phyloP scores from a whole-genome alignment of 768 basidiomycete genomes.

The Scleroderma citrinum region DNA sequence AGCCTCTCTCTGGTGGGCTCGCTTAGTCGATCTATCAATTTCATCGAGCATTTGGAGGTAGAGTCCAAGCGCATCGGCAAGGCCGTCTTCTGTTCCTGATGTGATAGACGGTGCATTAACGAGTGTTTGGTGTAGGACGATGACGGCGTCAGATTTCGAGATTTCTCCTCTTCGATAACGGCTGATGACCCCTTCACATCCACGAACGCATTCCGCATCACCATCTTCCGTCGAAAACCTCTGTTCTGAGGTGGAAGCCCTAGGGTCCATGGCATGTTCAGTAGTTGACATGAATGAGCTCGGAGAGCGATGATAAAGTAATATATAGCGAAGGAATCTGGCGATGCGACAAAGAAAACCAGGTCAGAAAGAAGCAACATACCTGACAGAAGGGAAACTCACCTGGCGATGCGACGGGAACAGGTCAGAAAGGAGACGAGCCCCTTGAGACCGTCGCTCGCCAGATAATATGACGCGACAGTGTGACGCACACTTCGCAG shows the following conservation, averaged over 20 bases:
- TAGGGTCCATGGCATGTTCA: no score
- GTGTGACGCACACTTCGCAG: neutral
- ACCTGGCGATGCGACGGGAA: neutral
- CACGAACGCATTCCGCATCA: neutral
- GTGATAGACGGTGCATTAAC: neutral
- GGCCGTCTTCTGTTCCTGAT: neutral
- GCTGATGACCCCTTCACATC: neutral
- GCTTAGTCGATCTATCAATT: neutral
- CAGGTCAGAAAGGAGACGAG: no score
- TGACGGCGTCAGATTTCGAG: neutral
- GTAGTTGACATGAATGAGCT: no score
- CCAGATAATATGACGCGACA: neutral
- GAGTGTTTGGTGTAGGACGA: neutral
- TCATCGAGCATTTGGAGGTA: neutral
- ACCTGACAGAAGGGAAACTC: neutral
- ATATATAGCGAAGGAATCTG: neutral
- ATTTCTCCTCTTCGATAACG: neutral
- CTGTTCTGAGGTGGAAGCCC: no score
- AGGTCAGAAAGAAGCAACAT: neutral
- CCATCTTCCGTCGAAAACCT: no score
- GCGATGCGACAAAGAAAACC: neutral
- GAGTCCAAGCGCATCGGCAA: neutral
- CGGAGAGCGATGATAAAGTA: no score
- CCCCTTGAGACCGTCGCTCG: neutral
- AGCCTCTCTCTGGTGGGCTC: neutral